These are phyloP conservation scores for Candida easanensis DNA, from an alignment of 805 yeast species.

Conservation along the genomic window DNA sequence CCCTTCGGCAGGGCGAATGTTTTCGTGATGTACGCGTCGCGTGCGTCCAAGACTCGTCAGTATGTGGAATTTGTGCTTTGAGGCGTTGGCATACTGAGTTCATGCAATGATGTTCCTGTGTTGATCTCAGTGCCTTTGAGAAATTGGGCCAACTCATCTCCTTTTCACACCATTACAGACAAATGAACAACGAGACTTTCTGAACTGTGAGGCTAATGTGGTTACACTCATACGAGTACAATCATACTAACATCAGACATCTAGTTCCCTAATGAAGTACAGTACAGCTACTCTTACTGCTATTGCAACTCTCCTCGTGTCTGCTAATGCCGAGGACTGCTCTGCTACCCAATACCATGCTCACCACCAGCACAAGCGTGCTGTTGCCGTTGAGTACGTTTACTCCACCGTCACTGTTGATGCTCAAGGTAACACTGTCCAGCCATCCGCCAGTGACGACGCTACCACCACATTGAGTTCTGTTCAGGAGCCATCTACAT, in stretches of 20 bases:
- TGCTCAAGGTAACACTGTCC: conserved; percentile 43
- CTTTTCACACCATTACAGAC: no score
- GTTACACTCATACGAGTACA: not conserved
- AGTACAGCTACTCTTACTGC: conserved; percentile 14
- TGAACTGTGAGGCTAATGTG: not conserved
- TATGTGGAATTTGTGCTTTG: not conserved
- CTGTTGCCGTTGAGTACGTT: conserved; percentile 48
- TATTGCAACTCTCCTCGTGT: conserved; percentile 9
- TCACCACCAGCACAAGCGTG: conserved; percentile 51
- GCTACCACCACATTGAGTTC: conserved; percentile 23
- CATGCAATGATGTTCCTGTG: no score
- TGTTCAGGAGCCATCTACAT: conserved; percentile 19
- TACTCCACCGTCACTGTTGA: conserved; percentile 55
- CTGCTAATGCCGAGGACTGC: conserved; percentile 16
- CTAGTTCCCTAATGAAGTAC: conserved; percentile 13
- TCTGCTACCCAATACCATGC: conserved; percentile 27
- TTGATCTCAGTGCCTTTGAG: no score
- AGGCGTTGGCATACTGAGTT: no score
- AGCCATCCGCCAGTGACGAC: conserved; percentile 15
- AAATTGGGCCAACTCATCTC: no score
- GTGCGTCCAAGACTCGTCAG: not conserved
- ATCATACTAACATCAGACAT: conserved; percentile 1
- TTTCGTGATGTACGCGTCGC: not conserved
- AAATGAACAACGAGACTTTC: not conserved
- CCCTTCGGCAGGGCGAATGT: not conserved